A percentile compares a stretch with the other conserved stretches of the same genome.
Evolutionary conservation across 495 filamentous ascomycete species (phyloP).

Genomic region (Astrocystis sublimbata): DNA sequence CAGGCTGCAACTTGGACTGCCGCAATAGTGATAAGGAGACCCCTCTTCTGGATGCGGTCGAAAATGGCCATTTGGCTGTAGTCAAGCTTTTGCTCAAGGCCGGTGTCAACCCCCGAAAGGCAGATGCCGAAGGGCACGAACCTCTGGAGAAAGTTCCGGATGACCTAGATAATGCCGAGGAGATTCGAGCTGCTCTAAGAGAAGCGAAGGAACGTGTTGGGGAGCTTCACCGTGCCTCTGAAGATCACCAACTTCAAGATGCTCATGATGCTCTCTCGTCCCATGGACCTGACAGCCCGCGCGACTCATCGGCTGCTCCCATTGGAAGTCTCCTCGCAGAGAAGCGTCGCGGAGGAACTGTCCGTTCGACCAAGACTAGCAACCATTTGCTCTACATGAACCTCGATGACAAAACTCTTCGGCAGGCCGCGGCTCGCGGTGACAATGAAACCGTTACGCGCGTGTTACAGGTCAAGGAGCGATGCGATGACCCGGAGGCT

Average conservation of each 20-base stretch:
- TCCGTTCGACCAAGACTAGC: conserved; percentile 55
- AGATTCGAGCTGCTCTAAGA: conserved; percentile 57
- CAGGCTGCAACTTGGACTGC: conserved; percentile 78
- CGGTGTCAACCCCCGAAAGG: conserved; percentile 83
- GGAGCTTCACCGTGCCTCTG: conserved; percentile 59
- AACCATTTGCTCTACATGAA: conserved; percentile 58
- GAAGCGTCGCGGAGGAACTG: conserved; percentile 44
- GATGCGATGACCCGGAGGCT: conserved; percentile 72
- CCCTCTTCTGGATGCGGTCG: conserved; percentile 90
- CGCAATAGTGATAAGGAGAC: conserved; percentile 87
- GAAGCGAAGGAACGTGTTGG: conserved; percentile 54
- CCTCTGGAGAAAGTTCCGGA: conserved; percentile 79
- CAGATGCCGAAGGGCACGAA: conserved; percentile 84
- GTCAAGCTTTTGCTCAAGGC: conserved; percentile 81
- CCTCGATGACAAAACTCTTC: conserved; percentile 67
- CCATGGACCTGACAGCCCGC: conserved; percentile 68
- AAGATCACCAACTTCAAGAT: conserved; percentile 59
- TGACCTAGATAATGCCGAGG: conserved; percentile 62
- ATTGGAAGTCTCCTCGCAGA: conserved; percentile 32
- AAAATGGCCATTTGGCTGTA: conserved; percentile 90
- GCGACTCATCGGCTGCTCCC: conserved; percentile 57
- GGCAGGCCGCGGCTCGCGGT: conserved; percentile 77
- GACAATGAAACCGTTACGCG: conserved; percentile 77
- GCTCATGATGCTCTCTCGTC: conserved; percentile 60
- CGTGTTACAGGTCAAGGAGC: conserved; percentile 74